Evolutionary conservation across 2,329 filamentous ascomycete genomes (phyloP).

Genomic region (Fusarium solani-melongenae): DNA sequence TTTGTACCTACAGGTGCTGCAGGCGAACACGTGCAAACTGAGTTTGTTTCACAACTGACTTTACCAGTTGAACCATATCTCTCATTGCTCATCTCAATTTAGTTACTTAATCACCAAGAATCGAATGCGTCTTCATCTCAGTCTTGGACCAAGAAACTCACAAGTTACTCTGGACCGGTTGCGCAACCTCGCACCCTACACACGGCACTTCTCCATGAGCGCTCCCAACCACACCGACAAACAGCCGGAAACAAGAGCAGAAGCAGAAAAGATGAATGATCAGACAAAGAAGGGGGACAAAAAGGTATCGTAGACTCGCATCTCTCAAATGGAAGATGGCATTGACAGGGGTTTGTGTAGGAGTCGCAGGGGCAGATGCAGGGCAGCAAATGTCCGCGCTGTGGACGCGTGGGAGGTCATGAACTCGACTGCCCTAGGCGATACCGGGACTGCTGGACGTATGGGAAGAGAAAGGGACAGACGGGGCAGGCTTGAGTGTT

Average conservation of each 20-base stretch:
- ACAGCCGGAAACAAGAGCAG: background rate
- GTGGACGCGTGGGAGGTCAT: background rate
- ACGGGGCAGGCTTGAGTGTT: background rate
- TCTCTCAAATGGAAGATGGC: background rate
- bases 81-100: background rate
- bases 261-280: background rate
- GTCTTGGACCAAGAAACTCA: background rate
- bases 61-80: background rate
- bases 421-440: background rate
- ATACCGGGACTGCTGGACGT: background rate
- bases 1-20: background rate
- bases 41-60: background rate
- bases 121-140: background rate
- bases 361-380: background rate
- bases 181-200: background rate
- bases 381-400: background rate
- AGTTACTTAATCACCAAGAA: background rate
- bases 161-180: background rate
- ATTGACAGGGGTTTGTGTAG: background rate
- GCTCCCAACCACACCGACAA: background rate
- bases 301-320: background rate
- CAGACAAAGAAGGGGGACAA: background rate
- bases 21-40: background rate
- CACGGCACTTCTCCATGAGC: background rate
- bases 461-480: background rate